Evolutionary conservation across 169 alveolate species (phyloP).

Genomic region (Eimeria praecox): DNA sequence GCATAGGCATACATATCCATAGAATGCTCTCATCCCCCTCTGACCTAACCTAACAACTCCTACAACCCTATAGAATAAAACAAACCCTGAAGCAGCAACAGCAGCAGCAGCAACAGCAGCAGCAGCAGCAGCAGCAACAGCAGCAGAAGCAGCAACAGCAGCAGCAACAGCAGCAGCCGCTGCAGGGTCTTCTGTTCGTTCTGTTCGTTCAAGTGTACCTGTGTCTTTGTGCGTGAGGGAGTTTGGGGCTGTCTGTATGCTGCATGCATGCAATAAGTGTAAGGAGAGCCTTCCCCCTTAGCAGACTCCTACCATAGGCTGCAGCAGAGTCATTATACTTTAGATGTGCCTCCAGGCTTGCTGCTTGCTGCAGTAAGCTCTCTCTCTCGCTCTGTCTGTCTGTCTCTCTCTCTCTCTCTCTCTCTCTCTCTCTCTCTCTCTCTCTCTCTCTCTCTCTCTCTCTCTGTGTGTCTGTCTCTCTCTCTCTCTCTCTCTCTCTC

Average conservation of each 20-base stretch:
- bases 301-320: background rate
- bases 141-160: too few species aligned
- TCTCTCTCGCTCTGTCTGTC: too few species aligned
- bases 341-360: background rate
- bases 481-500: too few species aligned
- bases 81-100: background rate
- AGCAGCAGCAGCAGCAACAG: slow-evolving; percentile 10
- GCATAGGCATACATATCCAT: too few species aligned
- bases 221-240: too few species aligned
- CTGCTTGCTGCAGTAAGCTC: too few species aligned
- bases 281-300: background rate
- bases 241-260: background rate
- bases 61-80: background rate
- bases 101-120: slow-evolving; percentile 13
- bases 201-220: background rate
- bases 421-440: too few species aligned
- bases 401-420: too few species aligned
- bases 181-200: background rate
- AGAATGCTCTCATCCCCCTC: too few species aligned
- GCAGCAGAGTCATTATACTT: background rate
- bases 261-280: background rate
- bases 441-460: too few species aligned
- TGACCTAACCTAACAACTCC: too few species aligned
- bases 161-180: slow-evolving; percentile 22
- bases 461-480: too few species aligned